These are phyloP conservation scores for Fomitopsis pulvina DNA, from an alignment of 768 basidiomycete species.

Conservation along the genomic window DNA sequence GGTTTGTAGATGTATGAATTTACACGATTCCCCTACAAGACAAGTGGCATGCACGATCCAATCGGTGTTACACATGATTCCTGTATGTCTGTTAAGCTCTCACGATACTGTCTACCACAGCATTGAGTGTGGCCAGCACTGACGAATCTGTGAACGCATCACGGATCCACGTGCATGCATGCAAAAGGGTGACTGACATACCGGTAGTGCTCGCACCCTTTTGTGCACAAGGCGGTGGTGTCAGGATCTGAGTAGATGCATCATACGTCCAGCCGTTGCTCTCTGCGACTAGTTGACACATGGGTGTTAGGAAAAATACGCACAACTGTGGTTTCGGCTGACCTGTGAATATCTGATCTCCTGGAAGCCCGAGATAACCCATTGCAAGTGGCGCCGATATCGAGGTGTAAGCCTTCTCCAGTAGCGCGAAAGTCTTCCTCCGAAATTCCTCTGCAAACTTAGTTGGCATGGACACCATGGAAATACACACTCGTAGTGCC, in stretches of 20 bases:
- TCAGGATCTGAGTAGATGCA: constrained; percentile 36
- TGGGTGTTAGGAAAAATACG: too few species aligned
- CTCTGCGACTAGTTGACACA: constrained; percentile 30
- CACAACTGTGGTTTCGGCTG: too few species aligned
- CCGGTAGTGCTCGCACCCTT: constrained; percentile 2
- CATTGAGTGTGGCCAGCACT: too few species aligned
- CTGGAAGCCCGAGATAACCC: constrained; percentile 45
- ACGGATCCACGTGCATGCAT: too few species aligned
- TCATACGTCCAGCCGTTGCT: constrained; percentile 48
- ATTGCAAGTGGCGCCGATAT: constrained; percentile 49
- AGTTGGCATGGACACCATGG: background rate
- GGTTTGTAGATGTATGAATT: too few species aligned
- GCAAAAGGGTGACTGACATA: background rate
- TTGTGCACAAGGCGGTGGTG: constrained; percentile 23
- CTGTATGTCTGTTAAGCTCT: too few species aligned
- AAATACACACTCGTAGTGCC: constrained; percentile 13
- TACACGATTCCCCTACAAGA: too few species aligned
- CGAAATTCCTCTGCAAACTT: constrained; percentile 48
- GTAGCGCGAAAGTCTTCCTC: constrained; percentile 42
- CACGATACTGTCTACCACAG: too few species aligned
- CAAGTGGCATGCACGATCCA: too few species aligned
- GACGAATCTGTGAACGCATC: too few species aligned
- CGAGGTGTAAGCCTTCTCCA: constrained; percentile 61
- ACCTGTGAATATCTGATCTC: constrained; percentile 28
- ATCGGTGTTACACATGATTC: too few species aligned